Conservation (phyloP, 1,284 basidiomycete genomes). For the Pseudomicrostroma phylloplanum region DNA sequence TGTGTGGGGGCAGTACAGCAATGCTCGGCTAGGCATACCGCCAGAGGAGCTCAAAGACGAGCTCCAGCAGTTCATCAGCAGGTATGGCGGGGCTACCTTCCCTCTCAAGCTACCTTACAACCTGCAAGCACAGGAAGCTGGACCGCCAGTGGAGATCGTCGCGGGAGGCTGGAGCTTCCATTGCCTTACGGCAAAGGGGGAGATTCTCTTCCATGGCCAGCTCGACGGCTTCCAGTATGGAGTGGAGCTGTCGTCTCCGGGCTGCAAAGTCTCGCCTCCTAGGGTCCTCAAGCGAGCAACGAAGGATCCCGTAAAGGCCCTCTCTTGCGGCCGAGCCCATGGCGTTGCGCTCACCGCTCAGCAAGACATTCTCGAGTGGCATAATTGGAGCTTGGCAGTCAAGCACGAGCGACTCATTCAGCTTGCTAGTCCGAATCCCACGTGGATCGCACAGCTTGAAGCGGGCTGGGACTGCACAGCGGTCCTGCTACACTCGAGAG, state of each 20-base stretch:
- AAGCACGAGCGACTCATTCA: slow-evolving; percentile 13
- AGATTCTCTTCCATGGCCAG: slow-evolving; percentile 25
- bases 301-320: slow-evolving; percentile 15
- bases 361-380: slow-evolving; percentile 26
- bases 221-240: slow-evolving; percentile 19
- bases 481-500: slow-evolving; percentile 11
- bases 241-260: not conserved
- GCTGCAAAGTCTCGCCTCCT: slow-evolving; percentile 1
- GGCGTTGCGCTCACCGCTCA: slow-evolving; percentile 57
- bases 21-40: slow-evolving; percentile 20
- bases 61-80: not conserved
- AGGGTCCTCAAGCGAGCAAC: not conserved
- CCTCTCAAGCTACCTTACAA: slow-evolving; percentile 15
- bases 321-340: slow-evolving; percentile 63
- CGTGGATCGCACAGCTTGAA: slow-evolving; percentile 26
- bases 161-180: slow-evolving; percentile 34
- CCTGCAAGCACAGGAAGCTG: slow-evolving; percentile 5
- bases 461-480: slow-evolving; percentile 32
- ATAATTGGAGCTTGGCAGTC: slow-evolving; percentile 20
- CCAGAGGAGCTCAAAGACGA: not conserved
- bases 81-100: slow-evolving; percentile 19
- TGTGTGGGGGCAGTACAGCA: slow-evolving; percentile 22
- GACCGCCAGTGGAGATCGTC: slow-evolving; percentile 19
- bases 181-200: slow-evolving; percentile 21
- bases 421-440: not conserved